Evolutionary conservation across 129 eudicot species (phyloP).

Genomic region (Centella asiatica): DNA sequence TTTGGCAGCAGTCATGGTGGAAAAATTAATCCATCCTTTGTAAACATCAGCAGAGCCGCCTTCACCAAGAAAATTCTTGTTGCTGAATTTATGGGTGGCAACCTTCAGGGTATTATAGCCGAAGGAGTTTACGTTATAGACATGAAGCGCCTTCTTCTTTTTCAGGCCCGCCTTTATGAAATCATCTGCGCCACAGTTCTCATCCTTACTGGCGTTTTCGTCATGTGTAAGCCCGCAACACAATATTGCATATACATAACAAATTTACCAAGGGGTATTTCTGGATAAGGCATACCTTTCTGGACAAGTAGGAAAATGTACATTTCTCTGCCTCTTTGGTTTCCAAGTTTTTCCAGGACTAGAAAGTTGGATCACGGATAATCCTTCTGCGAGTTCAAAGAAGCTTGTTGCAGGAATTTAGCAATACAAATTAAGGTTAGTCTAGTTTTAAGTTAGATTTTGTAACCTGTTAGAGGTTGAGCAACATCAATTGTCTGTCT

Average conservation of each 20-base stretch:
- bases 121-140: constrained; percentile 13
- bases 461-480: constrained; percentile 7
- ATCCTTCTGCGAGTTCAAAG: neutral
- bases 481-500: neutral
- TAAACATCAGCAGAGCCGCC: constrained; percentile 46
- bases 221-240: neutral
- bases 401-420: neutral
- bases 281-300: neutral
- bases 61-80: constrained; percentile 32
- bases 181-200: neutral
- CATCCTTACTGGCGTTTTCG: too few species aligned
- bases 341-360: neutral
- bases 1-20: constrained; percentile 31
- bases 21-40: constrained; percentile 45
- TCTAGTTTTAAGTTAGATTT: too few species aligned
- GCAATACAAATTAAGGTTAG: neutral
- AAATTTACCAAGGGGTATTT: neutral
- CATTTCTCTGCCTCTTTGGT: neutral
- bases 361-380: neutral
- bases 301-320: neutral
- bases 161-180: constrained; percentile 2
- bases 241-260: neutral
- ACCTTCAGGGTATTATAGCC: constrained; percentile 25
- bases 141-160: constrained; percentile 16
- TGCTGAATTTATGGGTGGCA: constrained; percentile 25